Conservation (phyloP, 768 basidiomycete genomes). For the Boletus huronensis region DNA sequence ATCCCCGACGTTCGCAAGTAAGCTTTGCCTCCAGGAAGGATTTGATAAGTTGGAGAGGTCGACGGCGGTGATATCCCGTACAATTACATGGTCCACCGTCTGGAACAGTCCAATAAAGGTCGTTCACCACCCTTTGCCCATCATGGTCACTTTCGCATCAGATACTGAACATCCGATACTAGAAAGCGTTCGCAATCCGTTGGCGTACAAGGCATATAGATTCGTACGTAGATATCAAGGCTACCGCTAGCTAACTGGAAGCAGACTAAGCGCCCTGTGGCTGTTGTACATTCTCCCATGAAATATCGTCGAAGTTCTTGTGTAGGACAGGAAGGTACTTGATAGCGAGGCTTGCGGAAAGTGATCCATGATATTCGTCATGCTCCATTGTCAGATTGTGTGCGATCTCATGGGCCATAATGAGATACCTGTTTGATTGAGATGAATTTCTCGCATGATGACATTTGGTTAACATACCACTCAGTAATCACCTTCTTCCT, state of each 20-base stretch:
- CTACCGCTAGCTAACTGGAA: background rate
- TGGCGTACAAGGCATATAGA: background rate
- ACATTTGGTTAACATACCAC: constrained; percentile 11
- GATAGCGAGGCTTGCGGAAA: constrained; percentile 14
- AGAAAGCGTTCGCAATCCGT: background rate
- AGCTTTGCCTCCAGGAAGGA: too few species aligned
- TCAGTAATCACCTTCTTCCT: constrained; percentile 2
- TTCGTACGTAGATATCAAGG: background rate
- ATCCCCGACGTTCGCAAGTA: too few species aligned
- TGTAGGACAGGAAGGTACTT: constrained; percentile 3
- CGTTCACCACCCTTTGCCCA: too few species aligned
- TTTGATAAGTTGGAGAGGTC: background rate
- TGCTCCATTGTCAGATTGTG: constrained; percentile 24
- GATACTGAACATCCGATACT: background rate
- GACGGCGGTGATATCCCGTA: background rate
- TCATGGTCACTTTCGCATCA: too few species aligned
- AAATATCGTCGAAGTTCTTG: background rate
- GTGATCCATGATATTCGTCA: constrained; percentile 25
- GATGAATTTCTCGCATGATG: background rate
- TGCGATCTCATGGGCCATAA: constrained; percentile 29
- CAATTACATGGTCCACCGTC: background rate
- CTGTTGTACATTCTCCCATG: background rate
- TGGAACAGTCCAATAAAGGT: too few species aligned
- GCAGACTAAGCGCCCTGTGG: background rate
- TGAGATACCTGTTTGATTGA: constrained; percentile 20